These are phyloP conservation scores for Aspergillus carlsbadensis DNA, from an alignment of 495 filamentous ascomycete genomes.

Conservation along the genomic window DNA sequence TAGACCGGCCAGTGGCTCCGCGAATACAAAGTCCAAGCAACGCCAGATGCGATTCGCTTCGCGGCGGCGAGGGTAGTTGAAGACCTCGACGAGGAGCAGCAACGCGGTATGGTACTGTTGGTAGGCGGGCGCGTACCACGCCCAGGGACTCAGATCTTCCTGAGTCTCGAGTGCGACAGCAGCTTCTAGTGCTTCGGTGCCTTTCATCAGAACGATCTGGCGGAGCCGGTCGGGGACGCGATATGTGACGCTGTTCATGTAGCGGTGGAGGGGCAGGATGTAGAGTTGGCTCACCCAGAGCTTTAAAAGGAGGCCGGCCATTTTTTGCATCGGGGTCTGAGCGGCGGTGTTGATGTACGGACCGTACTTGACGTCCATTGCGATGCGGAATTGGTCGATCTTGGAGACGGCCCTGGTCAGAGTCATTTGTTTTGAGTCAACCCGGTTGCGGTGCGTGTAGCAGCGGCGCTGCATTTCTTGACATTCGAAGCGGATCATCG, in stretches of 20 bases:
- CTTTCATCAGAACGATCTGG: constrained; percentile 29
- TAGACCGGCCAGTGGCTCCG: background rate
- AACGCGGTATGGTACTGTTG: constrained; percentile 8
- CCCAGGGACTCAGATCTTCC: background rate
- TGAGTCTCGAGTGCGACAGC: constrained; percentile 33
- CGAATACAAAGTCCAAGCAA: constrained; percentile 7
- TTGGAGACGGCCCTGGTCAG: constrained; percentile 8
- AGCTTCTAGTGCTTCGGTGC: constrained; percentile 30
- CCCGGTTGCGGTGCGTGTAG: constrained; percentile 59
- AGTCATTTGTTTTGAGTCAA: constrained; percentile 57
- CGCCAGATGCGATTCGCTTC: constrained; percentile 12
- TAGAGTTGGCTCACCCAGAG: constrained; percentile 14
- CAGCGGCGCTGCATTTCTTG: constrained; percentile 69
- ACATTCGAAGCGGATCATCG: constrained; percentile 66
- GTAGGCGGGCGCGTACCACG: constrained; percentile 4
- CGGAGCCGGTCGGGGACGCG: constrained; percentile 27
- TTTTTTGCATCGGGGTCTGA: background rate
- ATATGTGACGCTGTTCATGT: constrained; percentile 12
- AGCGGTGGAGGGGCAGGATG: constrained; percentile 9
- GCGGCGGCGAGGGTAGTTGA: background rate
- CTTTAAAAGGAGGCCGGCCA: background rate
- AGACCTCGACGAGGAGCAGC: background rate
- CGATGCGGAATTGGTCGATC: background rate
- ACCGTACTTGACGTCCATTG: constrained; percentile 8
- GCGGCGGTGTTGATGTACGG: background rate